Conservation (phyloP, 768 basidiomycete genomes). For the Rhodocollybia butyracea region DNA sequence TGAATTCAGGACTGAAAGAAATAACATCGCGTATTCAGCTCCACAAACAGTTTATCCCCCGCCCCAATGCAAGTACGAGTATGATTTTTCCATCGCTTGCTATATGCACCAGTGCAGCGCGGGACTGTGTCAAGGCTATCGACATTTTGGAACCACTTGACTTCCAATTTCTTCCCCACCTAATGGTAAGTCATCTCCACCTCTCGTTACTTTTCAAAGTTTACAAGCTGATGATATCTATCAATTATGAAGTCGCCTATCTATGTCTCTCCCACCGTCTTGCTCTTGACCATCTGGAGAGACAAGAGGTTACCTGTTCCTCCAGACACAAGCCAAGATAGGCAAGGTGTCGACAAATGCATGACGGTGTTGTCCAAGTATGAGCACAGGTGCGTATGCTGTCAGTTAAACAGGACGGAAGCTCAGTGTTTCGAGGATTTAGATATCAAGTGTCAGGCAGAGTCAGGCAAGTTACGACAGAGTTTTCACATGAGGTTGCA, state of each 20-base stretch:
- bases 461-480: not conserved
- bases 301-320: not conserved
- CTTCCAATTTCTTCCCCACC: not conserved
- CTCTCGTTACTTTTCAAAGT: not conserved
- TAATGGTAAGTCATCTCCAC: not conserved
- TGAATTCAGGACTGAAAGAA: not conserved
- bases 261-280: constrained; percentile 41
- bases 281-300: constrained; percentile 49
- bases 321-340: not conserved
- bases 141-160: constrained; percentile 27
- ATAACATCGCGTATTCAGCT: constrained; percentile 10
- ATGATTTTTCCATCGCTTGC: constrained; percentile 33
- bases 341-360: not conserved
- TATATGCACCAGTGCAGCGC: constrained; percentile 40
- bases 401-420: too few species aligned
- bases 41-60: constrained; percentile 36
- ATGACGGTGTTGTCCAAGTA: not conserved
- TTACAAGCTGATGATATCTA: not conserved
- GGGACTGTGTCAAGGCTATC: constrained; percentile 40
- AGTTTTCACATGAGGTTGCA: not conserved
- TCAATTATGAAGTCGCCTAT: constrained; percentile 19
- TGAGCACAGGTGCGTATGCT: not conserved
- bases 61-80: constrained; percentile 24
- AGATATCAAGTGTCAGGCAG: constrained; percentile 4
- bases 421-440: not conserved